These are phyloP conservation scores for Fusarium goolgardi DNA, from an alignment of 2,329 filamentous ascomycete species.

Conservation along the genomic window DNA sequence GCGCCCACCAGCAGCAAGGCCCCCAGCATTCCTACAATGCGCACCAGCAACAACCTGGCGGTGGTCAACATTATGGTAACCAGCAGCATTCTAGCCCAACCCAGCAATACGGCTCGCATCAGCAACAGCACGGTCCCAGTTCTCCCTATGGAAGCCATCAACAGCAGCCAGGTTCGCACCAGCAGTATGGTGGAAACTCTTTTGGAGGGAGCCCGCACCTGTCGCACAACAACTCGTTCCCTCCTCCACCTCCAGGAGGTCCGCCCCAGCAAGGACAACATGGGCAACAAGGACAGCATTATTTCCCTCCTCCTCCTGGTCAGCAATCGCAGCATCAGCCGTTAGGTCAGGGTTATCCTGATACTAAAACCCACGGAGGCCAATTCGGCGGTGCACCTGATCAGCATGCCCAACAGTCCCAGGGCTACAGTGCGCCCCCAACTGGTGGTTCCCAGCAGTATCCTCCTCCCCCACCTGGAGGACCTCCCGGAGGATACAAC, in stretches of 20 bases:
- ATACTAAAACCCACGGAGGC: constrained; percentile 35
- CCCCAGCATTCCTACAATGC: constrained; percentile 22
- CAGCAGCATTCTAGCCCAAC: constrained; percentile 36
- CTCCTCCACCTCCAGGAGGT: constrained; percentile 42
- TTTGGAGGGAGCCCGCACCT: constrained; percentile 41
- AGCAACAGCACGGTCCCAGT: constrained; percentile 34
- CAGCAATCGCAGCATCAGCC: constrained; percentile 41
- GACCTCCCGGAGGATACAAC: constrained; percentile 46
- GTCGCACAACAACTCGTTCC: constrained; percentile 44
- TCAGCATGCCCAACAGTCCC: constrained; percentile 43
- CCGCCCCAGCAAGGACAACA: constrained; percentile 37
- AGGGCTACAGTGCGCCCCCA: constrained; percentile 41
- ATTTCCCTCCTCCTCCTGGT: constrained; percentile 40
- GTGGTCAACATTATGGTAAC: constrained; percentile 38
- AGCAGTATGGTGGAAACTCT: constrained; percentile 37
- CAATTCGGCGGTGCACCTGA: constrained; percentile 40
- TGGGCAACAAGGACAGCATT: constrained; percentile 26
- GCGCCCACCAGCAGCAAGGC: constrained; percentile 39
- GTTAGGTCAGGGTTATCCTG: constrained; percentile 40
- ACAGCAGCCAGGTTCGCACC: constrained; percentile 36
- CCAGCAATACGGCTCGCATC: constrained; percentile 37
- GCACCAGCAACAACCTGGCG: constrained; percentile 43
- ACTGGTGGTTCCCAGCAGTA: constrained; percentile 38
- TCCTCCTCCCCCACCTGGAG: constrained; percentile 42
- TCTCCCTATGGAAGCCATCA: constrained; percentile 27